Evolutionary conservation across 2,329 filamentous ascomycete species (phyloP), one percentile per base, ranked within the genome.

Genomic region (Xylaria sp.): DNA sequence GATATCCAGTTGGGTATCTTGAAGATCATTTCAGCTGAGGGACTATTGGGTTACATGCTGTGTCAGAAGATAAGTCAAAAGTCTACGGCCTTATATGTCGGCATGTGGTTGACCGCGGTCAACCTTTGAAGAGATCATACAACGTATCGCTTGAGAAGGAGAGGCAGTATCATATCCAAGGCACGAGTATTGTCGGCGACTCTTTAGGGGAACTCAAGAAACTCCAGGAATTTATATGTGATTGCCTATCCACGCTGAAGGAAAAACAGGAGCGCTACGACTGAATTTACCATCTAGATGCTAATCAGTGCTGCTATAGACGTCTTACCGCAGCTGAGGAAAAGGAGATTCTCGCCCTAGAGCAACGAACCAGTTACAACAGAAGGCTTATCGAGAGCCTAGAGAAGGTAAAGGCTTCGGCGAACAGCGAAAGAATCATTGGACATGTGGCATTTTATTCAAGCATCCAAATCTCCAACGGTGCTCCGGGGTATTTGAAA

Each of bases 361-460:
- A 39, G 36, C 12, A 12, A 15, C 12, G 13, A 39, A 15, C 12
- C 36, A 39, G 36, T 9, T 46, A 46, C 18, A 46, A 46, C 43
- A 4, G 7, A 46, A n/a, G 18, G 18, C 20, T n/a, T 20, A n/a
- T 46, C 7, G 43, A 46, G n/a, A 23, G 43, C 20, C 7, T 46
- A 9, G 43, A 46, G 18, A 23, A 23, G 20, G 8, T 2, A 23
- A 46, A 23, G 18, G 43, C 36, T 13, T 39, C 36, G 36, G 13
- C 36, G 12, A 39, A 20, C 18, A 46, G 43, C 1, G n/a, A 45
- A 32, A 66, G 36, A 39, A 13, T 39, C 36, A 39, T 67, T 20
- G 59, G 67, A n/a, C 67, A 66, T 34, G 13, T 68, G 7, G 66
- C 63, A 4, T 62, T 32, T 39, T 25, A 46, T 25, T 34, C 66